Evolutionary conservation across 441 rosid species (phyloP), one percentile per base, ranked within the genome.

Genomic region (Capsella rubella): DNA sequence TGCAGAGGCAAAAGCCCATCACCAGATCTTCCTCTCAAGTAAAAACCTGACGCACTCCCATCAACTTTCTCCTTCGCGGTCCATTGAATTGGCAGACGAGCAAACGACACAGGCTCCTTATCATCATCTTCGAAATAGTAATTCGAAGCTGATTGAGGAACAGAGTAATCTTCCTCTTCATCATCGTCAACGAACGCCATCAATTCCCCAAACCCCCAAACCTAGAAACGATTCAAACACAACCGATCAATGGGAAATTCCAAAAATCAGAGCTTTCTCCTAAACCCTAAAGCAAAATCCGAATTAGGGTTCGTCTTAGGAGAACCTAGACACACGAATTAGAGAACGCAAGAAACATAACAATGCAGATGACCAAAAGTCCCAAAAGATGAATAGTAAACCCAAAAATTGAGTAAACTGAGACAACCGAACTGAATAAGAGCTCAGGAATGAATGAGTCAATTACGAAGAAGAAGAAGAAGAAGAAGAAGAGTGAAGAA

Each of bases 21-120:
- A 32, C 84, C 93, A 14, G 80, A 85, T 6, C 72, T 71, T 21
- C 98, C 99, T 11, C 84, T 75, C 82, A 95, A 56, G 81, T 84
- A 90, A 3, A 90, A 46, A 57, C 64, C 67, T 50, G 57, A 69
- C 4, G 45, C 73, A 15, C 45, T 58, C 8, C 83, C 84, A 37
- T 72, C 63, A 0, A 46, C 65, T 61, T 49, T 51, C 61, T 80
- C 90, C 62, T 54, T 67, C 3, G 55, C 81, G 67, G 77, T 69
- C 93, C 92, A 87, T 37, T 72, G 81, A 49, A 92, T 34, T 2
- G 99, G 98, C 67, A 95, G 80, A 31, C 35, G 77, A 3, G 95
- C 79, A 66, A 95, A 90, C 0, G 97, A 79, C 39, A 86, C 59
- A 0, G 91, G 88, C 25, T 71, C 82, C 3, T 87, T 83, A 10